These are phyloP conservation scores for Rickenella mellea DNA, from an alignment of 768 basidiomycete genomes.

Conservation along the genomic window DNA sequence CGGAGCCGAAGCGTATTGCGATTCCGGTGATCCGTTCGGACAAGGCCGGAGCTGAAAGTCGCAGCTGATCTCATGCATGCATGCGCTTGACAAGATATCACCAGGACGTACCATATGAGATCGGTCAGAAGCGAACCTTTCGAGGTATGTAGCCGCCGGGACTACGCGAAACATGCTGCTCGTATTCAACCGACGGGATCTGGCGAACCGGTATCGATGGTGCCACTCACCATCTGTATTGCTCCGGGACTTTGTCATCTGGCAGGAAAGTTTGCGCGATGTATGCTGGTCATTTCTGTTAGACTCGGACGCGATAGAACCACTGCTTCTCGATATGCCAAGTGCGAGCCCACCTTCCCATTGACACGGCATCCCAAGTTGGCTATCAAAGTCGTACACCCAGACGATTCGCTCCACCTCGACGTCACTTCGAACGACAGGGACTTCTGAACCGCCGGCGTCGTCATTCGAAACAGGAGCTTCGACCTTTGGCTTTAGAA, in stretches of 20 bases:
- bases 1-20: slow-evolving; percentile 32
- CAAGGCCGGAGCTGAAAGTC: neutral
- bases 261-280: slow-evolving; percentile 17
- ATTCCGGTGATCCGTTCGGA: neutral
- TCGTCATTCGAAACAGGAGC: no score
- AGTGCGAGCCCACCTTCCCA: slow-evolving; percentile 31
- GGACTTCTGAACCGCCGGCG: no score
- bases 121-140: slow-evolving; percentile 63
- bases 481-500: slow-evolving; percentile 25
- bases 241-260: slow-evolving; percentile 1
- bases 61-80: neutral
- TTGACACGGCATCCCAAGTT: slow-evolving; percentile 39
- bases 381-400: slow-evolving; percentile 66
- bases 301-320: neutral
- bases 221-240: slow-evolving; percentile 9
- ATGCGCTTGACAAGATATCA: no score
- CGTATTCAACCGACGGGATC: neutral
- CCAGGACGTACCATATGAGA: slow-evolving; percentile 70
- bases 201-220: neutral
- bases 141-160: slow-evolving; percentile 37
- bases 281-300: slow-evolving; percentile 16
- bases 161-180: slow-evolving; percentile 59
- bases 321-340: no score
- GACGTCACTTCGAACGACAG: no score
- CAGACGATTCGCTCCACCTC: no score